Conservation (phyloP, 768 basidiomycete species). For the Exidia glandulosa region DNA sequence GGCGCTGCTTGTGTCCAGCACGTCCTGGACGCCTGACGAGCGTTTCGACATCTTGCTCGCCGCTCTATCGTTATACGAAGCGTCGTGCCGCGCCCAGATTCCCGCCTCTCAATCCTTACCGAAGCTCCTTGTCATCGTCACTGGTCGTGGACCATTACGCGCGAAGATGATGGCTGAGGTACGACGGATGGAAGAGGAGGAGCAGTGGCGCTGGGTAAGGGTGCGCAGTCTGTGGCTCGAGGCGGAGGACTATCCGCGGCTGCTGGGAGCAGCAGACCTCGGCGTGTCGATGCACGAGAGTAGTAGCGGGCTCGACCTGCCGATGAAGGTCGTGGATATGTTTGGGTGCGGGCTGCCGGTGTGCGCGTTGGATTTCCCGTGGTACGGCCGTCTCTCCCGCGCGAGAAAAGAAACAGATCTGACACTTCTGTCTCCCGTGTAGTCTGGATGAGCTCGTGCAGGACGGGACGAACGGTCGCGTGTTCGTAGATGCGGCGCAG, state of each 20-base stretch:
- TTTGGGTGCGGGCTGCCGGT: conserved; percentile 95
- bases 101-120: conserved; percentile 35
- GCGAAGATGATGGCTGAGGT: conserved; percentile 65
- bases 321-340: conserved; percentile 99
- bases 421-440: neutral
- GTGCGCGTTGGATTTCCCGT: conserved; percentile 76
- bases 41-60: conserved; percentile 79
- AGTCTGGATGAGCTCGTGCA: conserved; percentile 84
- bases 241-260: conserved; percentile 75
- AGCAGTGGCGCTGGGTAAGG: conserved; percentile 61
- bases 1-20: conserved; percentile 81
- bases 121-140: conserved; percentile 72
- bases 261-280: conserved; percentile 85
- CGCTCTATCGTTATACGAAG: conserved; percentile 64
- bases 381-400: conserved; percentile 36
- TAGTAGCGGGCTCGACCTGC: conserved; percentile 82
- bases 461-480: conserved; percentile 70
- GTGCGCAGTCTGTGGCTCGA: conserved; percentile 83
- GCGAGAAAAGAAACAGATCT: neutral
- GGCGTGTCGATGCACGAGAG: conserved; percentile 87
- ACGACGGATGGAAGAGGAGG: conserved; percentile 37
- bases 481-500: conserved; percentile 58
- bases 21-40: conserved; percentile 96
- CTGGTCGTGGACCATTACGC: conserved; percentile 79
- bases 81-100: conserved; percentile 28